Percentiles rank a stretch among this genome's conserved stretches.
These are phyloP conservation scores for Russula foetens DNA, from an alignment of 768 basidiomycete species.

Conservation along the genomic window DNA sequence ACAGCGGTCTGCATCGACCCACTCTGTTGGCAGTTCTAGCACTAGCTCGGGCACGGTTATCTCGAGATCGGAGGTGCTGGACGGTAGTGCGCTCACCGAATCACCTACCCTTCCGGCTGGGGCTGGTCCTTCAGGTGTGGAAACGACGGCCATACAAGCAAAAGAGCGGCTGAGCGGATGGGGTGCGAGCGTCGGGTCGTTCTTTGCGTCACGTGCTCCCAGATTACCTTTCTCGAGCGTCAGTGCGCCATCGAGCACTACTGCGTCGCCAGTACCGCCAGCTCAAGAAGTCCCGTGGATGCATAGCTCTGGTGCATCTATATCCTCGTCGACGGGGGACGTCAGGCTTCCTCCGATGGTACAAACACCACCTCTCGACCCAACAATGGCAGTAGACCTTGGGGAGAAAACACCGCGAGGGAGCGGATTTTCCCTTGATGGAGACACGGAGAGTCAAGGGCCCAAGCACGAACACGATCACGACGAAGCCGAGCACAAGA, in stretches of 20 bases:
- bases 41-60: conserved; percentile 24
- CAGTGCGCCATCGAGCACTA: conserved; percentile 2
- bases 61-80: conserved; percentile 24
- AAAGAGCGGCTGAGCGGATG: conserved; percentile 16
- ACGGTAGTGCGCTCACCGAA: conserved; percentile 14
- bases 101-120: not conserved
- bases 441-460: not conserved
- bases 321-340: not conserved
- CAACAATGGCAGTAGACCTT: not conserved
- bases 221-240: conserved; percentile 9
- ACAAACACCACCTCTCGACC: not conserved
- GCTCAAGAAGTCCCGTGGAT: not conserved
- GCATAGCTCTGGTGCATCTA: not conserved
- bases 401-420: conserved; percentile 6
- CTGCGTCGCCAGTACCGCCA: conserved; percentile 3
- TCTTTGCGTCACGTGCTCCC: conserved; percentile 14
- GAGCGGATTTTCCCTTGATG: not conserved
- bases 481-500: not conserved
- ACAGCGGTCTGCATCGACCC: conserved; percentile 28
- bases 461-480: not conserved
- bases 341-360: not conserved
- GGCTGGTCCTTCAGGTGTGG: conserved; percentile 15
- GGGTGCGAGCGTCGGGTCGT: conserved; percentile 19
- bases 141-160: conserved; percentile 20
- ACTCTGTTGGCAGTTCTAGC: conserved; percentile 17